Conservation (phyloP, 1,284 basidiomycete species). For the Tylopilus sp. region DNA sequence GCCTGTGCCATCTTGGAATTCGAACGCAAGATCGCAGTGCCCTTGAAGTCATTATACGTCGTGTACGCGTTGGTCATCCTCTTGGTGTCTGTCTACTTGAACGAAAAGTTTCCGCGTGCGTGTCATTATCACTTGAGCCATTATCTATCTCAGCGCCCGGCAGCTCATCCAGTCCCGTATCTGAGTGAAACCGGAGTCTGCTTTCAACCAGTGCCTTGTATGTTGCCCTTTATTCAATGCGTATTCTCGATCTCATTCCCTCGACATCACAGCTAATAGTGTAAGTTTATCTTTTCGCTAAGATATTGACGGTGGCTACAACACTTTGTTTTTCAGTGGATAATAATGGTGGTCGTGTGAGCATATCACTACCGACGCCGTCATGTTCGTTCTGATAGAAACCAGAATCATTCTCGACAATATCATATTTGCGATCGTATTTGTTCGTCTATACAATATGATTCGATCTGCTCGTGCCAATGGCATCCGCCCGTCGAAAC, state of each 20-base stretch:
- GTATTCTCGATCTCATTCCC: slow-evolving; percentile 1
- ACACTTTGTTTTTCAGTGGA: slow-evolving; percentile 25
- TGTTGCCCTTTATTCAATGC: slow-evolving; percentile 8
- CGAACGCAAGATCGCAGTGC: slow-evolving; percentile 7
- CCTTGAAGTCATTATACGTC: slow-evolving; percentile 15
- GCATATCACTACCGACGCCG: background rate
- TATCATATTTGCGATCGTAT: slow-evolving; percentile 16
- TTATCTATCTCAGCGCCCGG: background rate
- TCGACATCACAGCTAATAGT: slow-evolving; percentile 11
- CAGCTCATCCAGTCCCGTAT: slow-evolving; percentile 12
- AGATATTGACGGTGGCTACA: background rate
- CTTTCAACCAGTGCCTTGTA: slow-evolving; percentile 12
- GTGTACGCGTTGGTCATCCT: slow-evolving; percentile 18
- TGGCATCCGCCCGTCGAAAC: slow-evolving; percentile 8
- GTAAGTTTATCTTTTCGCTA: slow-evolving; percentile 19
- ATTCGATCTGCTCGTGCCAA: background rate
- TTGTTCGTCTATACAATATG: slow-evolving; percentile 12
- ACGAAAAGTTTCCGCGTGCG: slow-evolving; percentile 16
- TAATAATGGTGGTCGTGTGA: slow-evolving; percentile 23
- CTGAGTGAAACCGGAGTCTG: slow-evolving; percentile 27
- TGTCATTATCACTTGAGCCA: background rate
- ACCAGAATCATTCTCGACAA: slow-evolving; percentile 30
- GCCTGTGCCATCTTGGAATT: slow-evolving; percentile 28
- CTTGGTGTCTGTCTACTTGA: slow-evolving; percentile 1
- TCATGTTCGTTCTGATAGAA: background rate